Evolutionary conservation across 306 rosid genomes (phyloP), one percentile per base, ranked within the genome.

Genomic region (Fragaria vesca): DNA sequence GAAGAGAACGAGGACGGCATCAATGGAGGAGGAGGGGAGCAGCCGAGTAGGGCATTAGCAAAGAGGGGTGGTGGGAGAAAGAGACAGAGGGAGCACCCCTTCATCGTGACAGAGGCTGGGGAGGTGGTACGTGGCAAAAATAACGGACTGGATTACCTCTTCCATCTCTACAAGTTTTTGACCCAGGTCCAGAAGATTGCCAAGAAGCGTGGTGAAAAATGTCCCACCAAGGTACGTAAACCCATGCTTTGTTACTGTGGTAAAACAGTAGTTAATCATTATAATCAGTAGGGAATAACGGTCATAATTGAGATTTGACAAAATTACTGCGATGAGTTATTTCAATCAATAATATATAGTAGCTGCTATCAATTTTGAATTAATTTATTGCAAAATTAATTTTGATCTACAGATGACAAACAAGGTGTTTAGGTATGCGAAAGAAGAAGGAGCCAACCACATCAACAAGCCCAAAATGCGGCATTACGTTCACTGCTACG

Each of bases 61-160:
- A 11, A 11, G 16, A 60, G 66, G 36, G 68, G 68, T 30, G 68
- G 42, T 16, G 68, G 70, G 2, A 6, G 61, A 9, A 96, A 95
- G 87, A 85, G 99, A 72, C 93, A 86, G 79, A 76, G 99, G 32
- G 99, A 95, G 78, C 99, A 95, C 58, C 99, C 99, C 0, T 93
- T 95, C 80, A 91, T 95, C 28, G 99, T 95, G 50, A 95, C 99
- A 6, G 99, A 95, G 79, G 97, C 97, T 7, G 99, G 97, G 63
- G 99, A 95, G 77, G 99, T 93, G 69, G 99, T 97, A 73, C 97
- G 99, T 79, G 99, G 99, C 75, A 95, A 95, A 75, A 95, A 93
- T 89, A 95, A 95, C 80, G 99, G 99, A 24, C 91, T 95, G 0
- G 99, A 95, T 77, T 95, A 95, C 75, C 91, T 95, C 15, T 95